These are phyloP conservation scores for Sclerotinia spermophila DNA, from an alignment of 2,329 filamentous ascomycete species.

Conservation along the genomic window DNA sequence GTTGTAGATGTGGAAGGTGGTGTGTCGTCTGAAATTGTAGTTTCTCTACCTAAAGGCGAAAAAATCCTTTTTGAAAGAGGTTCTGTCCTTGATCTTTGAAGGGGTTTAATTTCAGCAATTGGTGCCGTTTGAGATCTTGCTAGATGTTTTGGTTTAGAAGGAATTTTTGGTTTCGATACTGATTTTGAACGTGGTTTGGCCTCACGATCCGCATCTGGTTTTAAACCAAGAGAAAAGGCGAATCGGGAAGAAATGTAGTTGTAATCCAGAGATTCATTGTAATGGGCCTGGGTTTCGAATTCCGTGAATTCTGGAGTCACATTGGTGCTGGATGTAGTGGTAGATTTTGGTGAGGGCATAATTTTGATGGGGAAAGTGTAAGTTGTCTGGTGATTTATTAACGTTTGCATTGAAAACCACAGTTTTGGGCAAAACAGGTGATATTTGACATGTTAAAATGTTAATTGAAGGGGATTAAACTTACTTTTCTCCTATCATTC, in stretches of 20 bases:
- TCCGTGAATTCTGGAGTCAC: conserved; percentile 8
- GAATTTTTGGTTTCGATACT: conserved; percentile 5
- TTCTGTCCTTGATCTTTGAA: conserved; percentile 9
- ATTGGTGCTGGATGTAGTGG: neutral
- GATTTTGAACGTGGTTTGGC: conserved; percentile 9
- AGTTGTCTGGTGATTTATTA: conserved; percentile 8
- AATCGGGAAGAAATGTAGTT: conserved; percentile 15
- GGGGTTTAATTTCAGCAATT: neutral
- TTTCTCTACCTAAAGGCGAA: neutral
- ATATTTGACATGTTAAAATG: neutral
- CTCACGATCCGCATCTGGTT: conserved; percentile 4
- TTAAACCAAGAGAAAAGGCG: conserved; percentile 8
- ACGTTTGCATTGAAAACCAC: neutral
- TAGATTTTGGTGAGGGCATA: conserved; percentile 10
- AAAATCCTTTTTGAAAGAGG: neutral
- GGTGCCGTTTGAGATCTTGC: conserved; percentile 10
- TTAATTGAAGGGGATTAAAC: neutral
- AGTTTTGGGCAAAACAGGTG: neutral
- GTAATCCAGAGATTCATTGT: conserved; percentile 16
- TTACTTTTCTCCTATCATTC: conserved; percentile 10
- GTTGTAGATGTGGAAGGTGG: neutral
- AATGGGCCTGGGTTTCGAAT: conserved; percentile 12
- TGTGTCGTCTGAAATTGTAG: neutral
- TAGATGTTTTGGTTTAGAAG: conserved; percentile 4
- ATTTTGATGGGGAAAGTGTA: conserved; percentile 18